Evolutionary conservation across 345 rosid species (phyloP).

Genomic region (Rhizophora apiculata): DNA sequence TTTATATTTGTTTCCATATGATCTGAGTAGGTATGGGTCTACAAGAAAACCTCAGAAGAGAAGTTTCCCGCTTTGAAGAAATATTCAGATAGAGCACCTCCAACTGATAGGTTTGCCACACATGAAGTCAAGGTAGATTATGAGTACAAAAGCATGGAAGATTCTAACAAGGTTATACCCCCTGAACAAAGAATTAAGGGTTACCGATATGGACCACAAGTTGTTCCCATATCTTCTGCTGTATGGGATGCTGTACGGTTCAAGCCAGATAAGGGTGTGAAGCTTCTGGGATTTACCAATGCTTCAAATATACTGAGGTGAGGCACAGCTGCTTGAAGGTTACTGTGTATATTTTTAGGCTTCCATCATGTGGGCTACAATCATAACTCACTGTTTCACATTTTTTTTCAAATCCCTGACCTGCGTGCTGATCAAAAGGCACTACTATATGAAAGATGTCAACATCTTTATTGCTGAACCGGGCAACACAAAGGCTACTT

Average conservation of each 20-base stretch:
- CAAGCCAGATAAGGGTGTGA: slow-evolving; percentile 87
- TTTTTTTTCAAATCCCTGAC: slow-evolving; percentile 10
- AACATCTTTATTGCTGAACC: slow-evolving; percentile 78
- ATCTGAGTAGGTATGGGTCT: slow-evolving; percentile 79
- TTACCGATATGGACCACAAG: slow-evolving; percentile 89
- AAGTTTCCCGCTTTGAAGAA: slow-evolving; percentile 80
- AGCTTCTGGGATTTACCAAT: slow-evolving; percentile 84
- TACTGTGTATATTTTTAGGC: neutral
- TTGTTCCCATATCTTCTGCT: slow-evolving; percentile 79
- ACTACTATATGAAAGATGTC: slow-evolving; percentile 93
- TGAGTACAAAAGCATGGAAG: slow-evolving; percentile 60
- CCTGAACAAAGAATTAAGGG: slow-evolving; percentile 95
- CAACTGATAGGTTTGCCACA: slow-evolving; percentile 69
- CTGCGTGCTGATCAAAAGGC: slow-evolving; percentile 44
- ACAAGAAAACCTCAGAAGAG: slow-evolving; percentile 89
- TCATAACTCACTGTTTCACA: neutral
- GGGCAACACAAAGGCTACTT: slow-evolving; percentile 51
- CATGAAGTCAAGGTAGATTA: slow-evolving; percentile 89
- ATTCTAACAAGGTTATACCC: slow-evolving; percentile 56
- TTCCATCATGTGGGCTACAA: slow-evolving; percentile 16
- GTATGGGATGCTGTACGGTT: slow-evolving; percentile 72
- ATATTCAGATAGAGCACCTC: slow-evolving; percentile 85
- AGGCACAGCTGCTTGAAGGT: slow-evolving; percentile 16
- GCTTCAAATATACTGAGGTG: slow-evolving; percentile 72
- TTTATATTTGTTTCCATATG: neutral